A percentile compares a stretch with the other conserved stretches of the same genome.
Conservation (phyloP, 495 filamentous ascomycete genomes). For the Chaetomium cochliodes region DNA sequence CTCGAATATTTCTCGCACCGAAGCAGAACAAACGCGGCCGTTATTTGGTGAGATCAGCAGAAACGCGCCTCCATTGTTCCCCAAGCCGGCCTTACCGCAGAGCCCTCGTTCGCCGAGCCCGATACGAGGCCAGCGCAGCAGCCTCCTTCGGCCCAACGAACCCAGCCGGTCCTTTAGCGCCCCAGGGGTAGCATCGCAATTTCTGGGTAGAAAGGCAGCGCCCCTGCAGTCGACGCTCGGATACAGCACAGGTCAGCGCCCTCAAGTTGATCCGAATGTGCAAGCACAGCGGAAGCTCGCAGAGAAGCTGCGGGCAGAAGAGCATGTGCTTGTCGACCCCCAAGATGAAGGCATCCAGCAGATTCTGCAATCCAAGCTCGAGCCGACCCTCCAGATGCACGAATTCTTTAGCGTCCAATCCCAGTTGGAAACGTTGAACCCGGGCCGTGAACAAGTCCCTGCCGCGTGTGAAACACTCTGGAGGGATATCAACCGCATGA, state of each 20-base stretch:
- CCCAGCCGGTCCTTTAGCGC: slow-evolving; percentile 57
- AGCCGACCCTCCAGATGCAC: slow-evolving; percentile 52
- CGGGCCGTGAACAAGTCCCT: slow-evolving; percentile 55
- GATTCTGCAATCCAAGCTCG: slow-evolving; percentile 46
- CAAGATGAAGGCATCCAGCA: slow-evolving; percentile 57
- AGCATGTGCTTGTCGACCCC: slow-evolving; percentile 51
- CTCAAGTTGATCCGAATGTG: slow-evolving; percentile 39
- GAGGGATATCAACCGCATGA: slow-evolving; percentile 93
- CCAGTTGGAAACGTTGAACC: slow-evolving; percentile 24
- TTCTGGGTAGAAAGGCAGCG: slow-evolving; percentile 39
- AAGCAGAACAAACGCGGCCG: slow-evolving; percentile 42
- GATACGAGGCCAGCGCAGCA: slow-evolving; percentile 54
- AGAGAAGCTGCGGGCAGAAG: slow-evolving; percentile 49
- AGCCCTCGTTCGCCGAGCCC: slow-evolving; percentile 81
- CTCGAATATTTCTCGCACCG: slow-evolving; percentile 49
- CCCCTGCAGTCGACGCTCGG: slow-evolving; percentile 24
- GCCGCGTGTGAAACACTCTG: slow-evolving; percentile 69
- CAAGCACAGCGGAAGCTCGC: slow-evolving; percentile 44
- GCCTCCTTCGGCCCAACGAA: slow-evolving; percentile 49
- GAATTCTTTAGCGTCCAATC: slow-evolving; percentile 53
- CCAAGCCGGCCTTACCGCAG: slow-evolving; percentile 57
- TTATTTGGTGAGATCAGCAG: slow-evolving; percentile 68
- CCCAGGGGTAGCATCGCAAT: slow-evolving; percentile 51
- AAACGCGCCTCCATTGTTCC: slow-evolving; percentile 52
- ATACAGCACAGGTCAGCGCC: slow-evolving; percentile 24